Evolutionary conservation across 495 filamentous ascomycete genomes (phyloP).

Genomic region (Penicillium macrosclerotiorum): DNA sequence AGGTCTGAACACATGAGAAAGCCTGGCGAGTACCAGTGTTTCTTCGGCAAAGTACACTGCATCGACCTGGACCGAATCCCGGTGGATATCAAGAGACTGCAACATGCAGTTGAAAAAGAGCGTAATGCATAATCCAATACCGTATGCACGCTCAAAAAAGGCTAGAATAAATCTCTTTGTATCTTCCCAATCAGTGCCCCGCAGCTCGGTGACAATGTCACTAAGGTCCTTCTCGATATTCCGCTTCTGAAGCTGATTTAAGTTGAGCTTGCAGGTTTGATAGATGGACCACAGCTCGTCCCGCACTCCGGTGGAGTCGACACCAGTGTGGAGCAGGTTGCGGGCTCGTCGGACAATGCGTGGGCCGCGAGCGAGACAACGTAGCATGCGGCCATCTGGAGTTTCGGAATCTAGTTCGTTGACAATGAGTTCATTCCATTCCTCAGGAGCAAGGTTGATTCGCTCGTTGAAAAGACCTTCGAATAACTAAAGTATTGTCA

Average conservation of each 20-base stretch:
- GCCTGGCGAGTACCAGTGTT: conserved; percentile 26
- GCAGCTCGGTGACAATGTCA: background rate
- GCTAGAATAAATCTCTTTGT: conserved; percentile 18
- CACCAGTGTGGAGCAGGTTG: conserved; percentile 4
- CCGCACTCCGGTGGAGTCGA: conserved; percentile 10
- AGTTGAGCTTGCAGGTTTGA: conserved; percentile 19
- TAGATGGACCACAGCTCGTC: conserved; percentile 29
- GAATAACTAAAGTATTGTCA: conserved; percentile 32
- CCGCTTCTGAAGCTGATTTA: conserved; percentile 15
- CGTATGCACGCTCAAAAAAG: conserved; percentile 35
- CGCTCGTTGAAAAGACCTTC: conserved; percentile 39
- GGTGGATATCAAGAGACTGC: conserved; percentile 15
- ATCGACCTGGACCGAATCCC: conserved; percentile 15
- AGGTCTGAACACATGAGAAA: conserved; percentile 27
- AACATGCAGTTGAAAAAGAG: conserved; percentile 36
- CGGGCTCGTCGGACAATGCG: conserved; percentile 25
- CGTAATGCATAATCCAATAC: conserved; percentile 28
- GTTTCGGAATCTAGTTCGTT: conserved; percentile 24
- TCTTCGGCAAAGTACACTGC: conserved; percentile 25
- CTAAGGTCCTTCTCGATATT: conserved; percentile 7
- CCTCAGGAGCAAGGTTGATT: conserved; percentile 31
- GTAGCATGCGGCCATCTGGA: conserved; percentile 33
- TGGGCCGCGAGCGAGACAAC: conserved; percentile 26
- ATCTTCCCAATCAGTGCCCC: background rate
- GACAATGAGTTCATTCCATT: conserved; percentile 37